Evolutionary conservation across 768 basidiomycete genomes (phyloP), one percentile per base, ranked within the genome.

Genomic region (Boletus tomentosulus): DNA sequence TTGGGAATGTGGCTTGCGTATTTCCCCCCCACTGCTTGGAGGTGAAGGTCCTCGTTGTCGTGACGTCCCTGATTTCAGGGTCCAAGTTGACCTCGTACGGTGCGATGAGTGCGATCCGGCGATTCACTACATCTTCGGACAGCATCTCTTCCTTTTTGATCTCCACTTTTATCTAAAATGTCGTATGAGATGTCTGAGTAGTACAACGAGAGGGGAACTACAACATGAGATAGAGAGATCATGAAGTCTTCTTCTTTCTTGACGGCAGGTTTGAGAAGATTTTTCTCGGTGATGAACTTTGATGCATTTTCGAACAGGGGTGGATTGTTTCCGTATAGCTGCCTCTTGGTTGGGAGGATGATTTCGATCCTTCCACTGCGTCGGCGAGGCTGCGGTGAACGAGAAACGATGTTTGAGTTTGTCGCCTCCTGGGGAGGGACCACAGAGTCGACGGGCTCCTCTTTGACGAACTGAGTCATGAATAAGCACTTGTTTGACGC

Each of bases 71-170:
- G 37, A 56, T 52, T 0, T 12, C 43, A 2, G 55, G 57, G n/a
- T 62, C 63, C 24, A 62, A 30, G 34, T 16, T 27, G 1, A 64
- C 55, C 15, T 61, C 48, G 37, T 41, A 41, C 1, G 39, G 39
- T 9, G 39, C 39, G 22, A 41, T 22, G 39, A 22, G 39, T 5
- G 39, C 22, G 10, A 22, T 24, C 11, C 39, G 3, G n/a, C 39
- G 39, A 10, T 22, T 41, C 10, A 41, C 39, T 1, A 65, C 63
- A 16, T 59, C 57, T 19, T 62, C 61, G 2, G 56, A 62, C 25
- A 65, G 58, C n/a, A 62, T 34, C 34, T 64, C 57, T 13, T 62
- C 57, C 10, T 56, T 55, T 11, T 60, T 62, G 39, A 65, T 43
- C 30, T 62, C 53, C 4, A 57, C 39, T 25, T 58, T 56, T 2